These are phyloP conservation scores for Botrytis pseudocinerea DNA, from an alignment of 2,329 filamentous ascomycete genomes.

Conservation along the genomic window DNA sequence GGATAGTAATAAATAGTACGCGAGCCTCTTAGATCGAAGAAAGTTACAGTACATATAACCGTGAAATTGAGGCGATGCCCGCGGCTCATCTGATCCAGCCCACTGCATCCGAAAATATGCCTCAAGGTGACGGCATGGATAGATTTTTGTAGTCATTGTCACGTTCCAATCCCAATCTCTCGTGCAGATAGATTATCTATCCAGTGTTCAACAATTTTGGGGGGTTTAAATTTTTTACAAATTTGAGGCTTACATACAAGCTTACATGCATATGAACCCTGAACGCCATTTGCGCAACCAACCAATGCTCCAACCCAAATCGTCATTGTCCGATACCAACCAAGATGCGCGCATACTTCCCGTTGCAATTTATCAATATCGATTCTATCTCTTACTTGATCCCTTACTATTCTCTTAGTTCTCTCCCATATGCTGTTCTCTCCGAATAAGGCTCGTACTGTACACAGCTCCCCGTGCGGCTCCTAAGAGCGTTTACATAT, in stretches of 20 bases:
- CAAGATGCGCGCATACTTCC: not conserved
- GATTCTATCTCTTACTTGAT: not conserved
- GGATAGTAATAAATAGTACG: not conserved
- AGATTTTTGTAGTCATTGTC: not conserved
- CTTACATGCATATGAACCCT: conserved; percentile 17
- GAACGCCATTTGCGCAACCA: conserved; percentile 7
- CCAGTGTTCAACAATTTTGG: not conserved
- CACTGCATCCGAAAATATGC: not conserved
- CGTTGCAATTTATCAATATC: conserved; percentile 12
- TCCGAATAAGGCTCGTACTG: not conserved
- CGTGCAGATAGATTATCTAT: not conserved
- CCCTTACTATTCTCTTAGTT: not conserved
- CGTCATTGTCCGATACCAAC: conserved; percentile 3
- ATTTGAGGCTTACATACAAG: conserved; percentile 17
- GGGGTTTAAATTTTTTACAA: not conserved
- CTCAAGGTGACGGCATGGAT: not conserved
- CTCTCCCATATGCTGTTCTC: not conserved
- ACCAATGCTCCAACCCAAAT: not conserved
- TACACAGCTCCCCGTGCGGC: conserved; percentile 16
- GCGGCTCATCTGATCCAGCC: not conserved
- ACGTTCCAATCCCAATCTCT: conserved; percentile 5
- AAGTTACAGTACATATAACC: not conserved
- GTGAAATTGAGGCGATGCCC: not conserved
- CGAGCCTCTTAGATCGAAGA: not conserved
- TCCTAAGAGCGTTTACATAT: conserved; percentile 43